These are phyloP conservation scores for Trypanosoma grayi DNA, from an alignment of 208 protist species.

Conservation along the genomic window DNA sequence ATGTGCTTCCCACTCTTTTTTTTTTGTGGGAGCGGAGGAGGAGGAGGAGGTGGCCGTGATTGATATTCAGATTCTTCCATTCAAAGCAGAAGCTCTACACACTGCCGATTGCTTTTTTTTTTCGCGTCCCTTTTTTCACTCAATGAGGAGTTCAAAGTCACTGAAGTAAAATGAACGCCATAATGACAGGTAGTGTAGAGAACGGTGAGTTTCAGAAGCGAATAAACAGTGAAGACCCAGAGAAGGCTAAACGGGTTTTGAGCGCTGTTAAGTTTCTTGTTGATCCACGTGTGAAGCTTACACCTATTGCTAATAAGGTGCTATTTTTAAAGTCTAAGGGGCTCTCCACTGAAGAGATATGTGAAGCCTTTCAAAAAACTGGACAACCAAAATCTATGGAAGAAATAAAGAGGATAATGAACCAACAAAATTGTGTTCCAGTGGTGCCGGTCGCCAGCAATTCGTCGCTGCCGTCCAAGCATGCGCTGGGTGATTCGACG, in stretches of 20 bases:
- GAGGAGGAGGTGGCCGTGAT: too few relatives aligned
- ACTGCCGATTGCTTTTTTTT: slow-evolving; percentile 8
- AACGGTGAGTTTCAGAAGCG: background rate
- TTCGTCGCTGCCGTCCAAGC: background rate
- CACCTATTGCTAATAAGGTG: slow-evolving; percentile 61
- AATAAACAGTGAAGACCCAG: background rate
- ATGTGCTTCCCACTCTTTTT: too few relatives aligned
- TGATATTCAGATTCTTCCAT: too few relatives aligned
- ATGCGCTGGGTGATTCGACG: background rate
- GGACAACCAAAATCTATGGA: slow-evolving; percentile 45
- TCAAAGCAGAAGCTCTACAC: too few relatives aligned
- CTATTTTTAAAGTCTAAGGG: slow-evolving; percentile 76
- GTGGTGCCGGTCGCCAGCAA: background rate
- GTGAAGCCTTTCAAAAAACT: slow-evolving; percentile 52
- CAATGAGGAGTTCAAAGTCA: too few relatives aligned
- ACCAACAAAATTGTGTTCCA: background rate
- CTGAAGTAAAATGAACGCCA: slow-evolving; percentile 3
- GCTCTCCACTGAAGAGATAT: slow-evolving; percentile 60
- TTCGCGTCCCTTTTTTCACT: background rate
- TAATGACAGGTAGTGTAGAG: background rate
- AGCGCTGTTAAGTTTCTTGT: slow-evolving; percentile 63
- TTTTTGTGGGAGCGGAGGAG: too few relatives aligned
- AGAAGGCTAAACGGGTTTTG: slow-evolving; percentile 10
- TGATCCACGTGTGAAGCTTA: slow-evolving; percentile 50
- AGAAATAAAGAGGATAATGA: slow-evolving; percentile 39